Percentiles rank a stretch among this genome's conserved stretches.
These are phyloP conservation scores for Chaetomium globosum DNA, from an alignment of 2,329 filamentous ascomycete species.

Conservation along the genomic window DNA sequence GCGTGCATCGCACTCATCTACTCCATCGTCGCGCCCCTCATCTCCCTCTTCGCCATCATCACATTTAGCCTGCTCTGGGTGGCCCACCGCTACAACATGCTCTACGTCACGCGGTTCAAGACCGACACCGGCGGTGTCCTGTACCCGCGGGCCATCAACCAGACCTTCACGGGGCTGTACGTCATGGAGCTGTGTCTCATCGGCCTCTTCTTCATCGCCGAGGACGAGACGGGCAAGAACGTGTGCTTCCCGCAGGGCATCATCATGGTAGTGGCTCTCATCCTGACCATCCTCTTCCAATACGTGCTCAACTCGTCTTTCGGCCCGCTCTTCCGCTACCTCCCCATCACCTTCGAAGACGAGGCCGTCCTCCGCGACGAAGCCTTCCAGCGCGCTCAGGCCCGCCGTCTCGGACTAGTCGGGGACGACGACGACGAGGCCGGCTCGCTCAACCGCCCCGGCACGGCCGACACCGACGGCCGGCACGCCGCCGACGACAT, in stretches of 20 bases:
- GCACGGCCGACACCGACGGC: constrained; percentile 11
- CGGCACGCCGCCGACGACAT: constrained; percentile 40
- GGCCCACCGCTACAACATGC: constrained; percentile 93
- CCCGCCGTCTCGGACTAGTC: constrained; percentile 65
- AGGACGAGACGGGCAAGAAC: constrained; percentile 55
- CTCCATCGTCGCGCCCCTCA: constrained; percentile 83
- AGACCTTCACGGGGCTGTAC: constrained; percentile 92
- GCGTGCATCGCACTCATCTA: constrained; percentile 92
- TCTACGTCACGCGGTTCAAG: constrained; percentile 89
- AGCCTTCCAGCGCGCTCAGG: constrained; percentile 80
- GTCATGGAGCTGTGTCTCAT: constrained; percentile 91
- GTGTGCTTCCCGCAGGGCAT: constrained; percentile 76
- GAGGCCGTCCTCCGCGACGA: constrained; percentile 90
- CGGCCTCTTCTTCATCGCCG: constrained; percentile 82
- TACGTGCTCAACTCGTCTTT: constrained; percentile 80
- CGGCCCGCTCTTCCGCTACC: constrained; percentile 78
- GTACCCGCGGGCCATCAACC: constrained; percentile 90
- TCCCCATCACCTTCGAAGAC: constrained; percentile 94
- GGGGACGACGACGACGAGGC: constrained; percentile 50
- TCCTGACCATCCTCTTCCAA: constrained; percentile 77
- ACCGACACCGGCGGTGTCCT: constrained; percentile 90
- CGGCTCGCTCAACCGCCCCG: constrained; percentile 37
- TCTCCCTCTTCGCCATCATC: constrained; percentile 89
- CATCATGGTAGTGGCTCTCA: constrained; percentile 75
- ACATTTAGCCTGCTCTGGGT: constrained; percentile 92